Conservation (phyloP, 1,139 yeast genomes). For the Debaryomyces coudertii region DNA sequence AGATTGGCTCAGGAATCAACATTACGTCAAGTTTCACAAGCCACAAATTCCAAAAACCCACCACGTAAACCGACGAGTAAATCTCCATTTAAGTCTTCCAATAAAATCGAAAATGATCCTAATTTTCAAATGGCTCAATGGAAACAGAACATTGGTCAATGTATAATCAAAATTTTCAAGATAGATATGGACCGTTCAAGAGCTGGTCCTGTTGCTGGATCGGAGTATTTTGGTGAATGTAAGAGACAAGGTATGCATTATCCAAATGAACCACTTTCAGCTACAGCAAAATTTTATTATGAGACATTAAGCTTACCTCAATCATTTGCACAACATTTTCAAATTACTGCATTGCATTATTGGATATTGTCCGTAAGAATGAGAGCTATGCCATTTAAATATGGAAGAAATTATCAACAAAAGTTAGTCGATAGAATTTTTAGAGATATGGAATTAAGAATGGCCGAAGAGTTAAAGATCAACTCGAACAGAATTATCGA, state of each 20-base stretch:
- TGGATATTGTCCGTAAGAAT: slow-evolving; percentile 94
- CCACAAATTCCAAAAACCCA: slow-evolving; percentile 30
- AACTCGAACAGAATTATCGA: slow-evolving; percentile 83
- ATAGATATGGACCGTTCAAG: slow-evolving; percentile 91
- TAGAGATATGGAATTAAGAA: slow-evolving; percentile 83
- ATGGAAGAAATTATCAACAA: slow-evolving; percentile 89
- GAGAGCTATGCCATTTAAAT: slow-evolving; percentile 93
- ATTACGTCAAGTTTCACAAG: slow-evolving; percentile 50
- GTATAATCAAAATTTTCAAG: slow-evolving; percentile 63
- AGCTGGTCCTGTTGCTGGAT: slow-evolving; percentile 94
- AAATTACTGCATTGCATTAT: slow-evolving; percentile 83
- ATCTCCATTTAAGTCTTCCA: slow-evolving; percentile 53
- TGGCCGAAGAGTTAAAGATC: slow-evolving; percentile 84
- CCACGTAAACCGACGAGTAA: slow-evolving; percentile 49
- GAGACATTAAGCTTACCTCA: slow-evolving; percentile 79
- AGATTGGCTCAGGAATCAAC: slow-evolving; percentile 52
- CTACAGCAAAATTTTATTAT: slow-evolving; percentile 72
- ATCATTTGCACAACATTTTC: slow-evolving; percentile 94
- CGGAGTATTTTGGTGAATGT: slow-evolving; percentile 82
- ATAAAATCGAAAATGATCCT: slow-evolving; percentile 59
- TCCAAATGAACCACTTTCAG: slow-evolving; percentile 67
- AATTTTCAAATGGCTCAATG: slow-evolving; percentile 63
- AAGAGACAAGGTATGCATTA: slow-evolving; percentile 80
- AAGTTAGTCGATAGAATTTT: slow-evolving; percentile 87
- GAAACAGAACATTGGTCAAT: slow-evolving; percentile 74